Evolutionary conservation across 2,329 filamentous ascomycete genomes (phyloP), one percentile per base, ranked within the genome.

Genomic region (Penicillium sp.): DNA sequence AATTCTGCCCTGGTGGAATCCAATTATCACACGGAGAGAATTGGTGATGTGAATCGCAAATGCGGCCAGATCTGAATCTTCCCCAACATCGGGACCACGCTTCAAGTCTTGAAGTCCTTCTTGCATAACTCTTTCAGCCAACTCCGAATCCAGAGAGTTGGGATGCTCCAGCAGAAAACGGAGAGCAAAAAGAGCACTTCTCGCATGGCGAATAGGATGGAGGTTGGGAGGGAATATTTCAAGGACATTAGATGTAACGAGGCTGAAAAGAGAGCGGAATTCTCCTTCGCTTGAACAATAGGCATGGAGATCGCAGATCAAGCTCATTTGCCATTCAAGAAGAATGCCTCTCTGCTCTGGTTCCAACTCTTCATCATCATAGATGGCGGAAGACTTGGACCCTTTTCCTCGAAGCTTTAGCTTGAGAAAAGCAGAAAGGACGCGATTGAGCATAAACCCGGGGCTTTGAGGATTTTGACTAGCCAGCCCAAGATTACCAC

Each of bases 301-400:
- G 11, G 42, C 23, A 22, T 60, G 47, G 10, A 58, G 35, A 8
- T 66, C 63, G 14, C 55, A 50, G 12, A 68, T 42, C 10, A 67
- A 48, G 3, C 52, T 45, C 45, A 64, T 44, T 39, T 68, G 64
- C 57, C 61, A 66, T 43, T 68, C 62, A 15, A 65, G 44, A 17
- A 64, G 41, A 14, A 57, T 43, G 4, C 55, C 61, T 39, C 62
- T 50, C 33, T 54, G 38, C 13, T 54, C 41, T 3, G 43, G n/a
- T 2, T 48, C 40, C 15, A 67, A 43, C 3, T 45, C 31, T 9
- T 48, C 42, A 26, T 62, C 55, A 18, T 68, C 63, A 35, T 62
- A 66, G 16, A 61, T 34, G 5, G 52, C 38, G 1, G 40, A 33
- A 3, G 51, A 32, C 8, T 57, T 55, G 3, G 50, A 50, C 14